A percentile compares a stretch with the other conserved stretches of the same genome.
These are phyloP conservation scores for Brassica juncea DNA, from an alignment of 345 rosid species.

Conservation along the genomic window DNA sequence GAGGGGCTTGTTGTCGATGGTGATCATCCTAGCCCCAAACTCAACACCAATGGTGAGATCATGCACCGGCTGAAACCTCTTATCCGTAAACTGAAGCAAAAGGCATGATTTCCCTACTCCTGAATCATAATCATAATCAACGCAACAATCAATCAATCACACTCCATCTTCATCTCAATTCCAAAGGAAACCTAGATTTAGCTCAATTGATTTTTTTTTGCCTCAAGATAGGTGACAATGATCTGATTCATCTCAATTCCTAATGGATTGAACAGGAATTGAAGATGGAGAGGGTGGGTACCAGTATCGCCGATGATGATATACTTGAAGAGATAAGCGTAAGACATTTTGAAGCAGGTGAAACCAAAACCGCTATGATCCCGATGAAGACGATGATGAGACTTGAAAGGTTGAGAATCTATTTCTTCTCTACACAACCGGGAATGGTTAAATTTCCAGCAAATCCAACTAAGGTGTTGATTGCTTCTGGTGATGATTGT, in stretches of 20 bases:
- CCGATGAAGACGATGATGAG: conserved; percentile 7
- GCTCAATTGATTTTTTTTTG: neutral
- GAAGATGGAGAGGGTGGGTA: conserved; percentile 6
- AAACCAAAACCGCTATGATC: conserved; percentile 7
- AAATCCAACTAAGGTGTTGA: conserved; percentile 24
- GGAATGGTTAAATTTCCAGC: conserved; percentile 30
- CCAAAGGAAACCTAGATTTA: neutral
- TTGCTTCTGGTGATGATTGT: too few relatives aligned
- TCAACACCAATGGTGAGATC: conserved; percentile 96
- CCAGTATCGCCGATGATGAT: conserved; percentile 99
- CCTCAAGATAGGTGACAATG: neutral
- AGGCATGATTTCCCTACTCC: conserved; percentile 99
- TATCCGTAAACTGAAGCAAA: conserved; percentile 92
- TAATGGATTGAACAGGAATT: neutral
- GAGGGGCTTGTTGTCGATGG: conserved; percentile 87
- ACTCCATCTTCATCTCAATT: conserved; percentile 5
- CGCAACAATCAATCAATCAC: neutral
- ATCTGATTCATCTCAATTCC: conserved; percentile 5
- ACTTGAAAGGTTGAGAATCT: conserved; percentile 2
- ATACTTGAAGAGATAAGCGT: conserved; percentile 96
- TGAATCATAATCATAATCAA: conserved; percentile 23
- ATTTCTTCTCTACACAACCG: conserved; percentile 19
- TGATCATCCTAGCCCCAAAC: conserved; percentile 96
- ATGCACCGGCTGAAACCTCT: conserved; percentile 97
- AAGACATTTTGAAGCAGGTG: conserved; percentile 48